Evolutionary conservation across 2,329 filamentous ascomycete genomes (phyloP), one percentile per base, ranked within the genome.

Genomic region (Sordariomycetes sp.): DNA sequence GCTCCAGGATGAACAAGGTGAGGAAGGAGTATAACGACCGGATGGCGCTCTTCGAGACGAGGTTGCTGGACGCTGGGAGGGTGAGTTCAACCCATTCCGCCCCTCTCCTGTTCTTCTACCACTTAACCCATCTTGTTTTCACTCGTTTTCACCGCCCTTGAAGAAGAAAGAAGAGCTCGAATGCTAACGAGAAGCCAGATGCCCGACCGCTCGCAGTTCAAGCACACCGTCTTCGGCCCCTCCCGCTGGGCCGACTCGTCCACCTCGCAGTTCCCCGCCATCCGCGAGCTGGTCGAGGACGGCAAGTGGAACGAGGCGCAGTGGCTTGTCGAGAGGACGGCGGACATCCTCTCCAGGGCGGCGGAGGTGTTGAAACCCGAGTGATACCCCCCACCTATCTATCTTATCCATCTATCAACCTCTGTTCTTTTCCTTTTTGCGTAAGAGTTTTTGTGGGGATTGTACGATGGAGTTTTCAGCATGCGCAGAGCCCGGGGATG

Each of bases 181-280:
- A 65, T 55, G 66, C 63, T 59, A 55, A 59, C 35, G 16, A 7
- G 10, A 2, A 25, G 1, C 6, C 59, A 91, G 88, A 81, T 96
- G 4, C 89, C 89, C 46, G 90, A 90, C 65, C 86, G 93, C 62
- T 89, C 88, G 5, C 94, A 97, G 72, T 99, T 91, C 79, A 96
- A 95, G 71, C 94, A 97, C 71, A 81, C 95, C 67, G 75, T 99
- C 59, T 96, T 92, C 68, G 93, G 89, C 1, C 94, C 94, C 0
- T 83, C 90, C 66, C 76, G 83, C 2, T 92, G 90, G 87, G 86
- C 85, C 37, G 83, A 80, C 43, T 81, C 86, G 63, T 81, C 87
- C 35, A 80, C 81, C 59, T 81, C 81, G 3, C 60, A 87, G 25
- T 95, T 95, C 72, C 93, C 93, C 0, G 87, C 86, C n/a, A 88